Base-by-base conservation (phyloP, 2,329 filamentous ascomycete species). In the Pestalotiopsis sp. region DNA sequence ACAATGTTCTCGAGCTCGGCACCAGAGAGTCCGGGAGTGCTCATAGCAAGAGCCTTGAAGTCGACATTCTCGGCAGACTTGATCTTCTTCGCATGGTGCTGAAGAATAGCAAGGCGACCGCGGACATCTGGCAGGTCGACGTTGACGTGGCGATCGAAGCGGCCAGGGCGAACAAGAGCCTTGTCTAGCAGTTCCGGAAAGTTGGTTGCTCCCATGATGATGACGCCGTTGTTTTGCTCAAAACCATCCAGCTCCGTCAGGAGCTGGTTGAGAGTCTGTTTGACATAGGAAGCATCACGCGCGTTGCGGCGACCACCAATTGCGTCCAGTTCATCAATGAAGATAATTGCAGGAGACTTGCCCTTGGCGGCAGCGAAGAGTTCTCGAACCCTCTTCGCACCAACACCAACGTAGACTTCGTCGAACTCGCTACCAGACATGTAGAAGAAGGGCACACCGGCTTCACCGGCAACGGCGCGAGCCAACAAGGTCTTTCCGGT, bases 341-440 rank as follows among this genome's bases (percentile, higher is more conserved):
- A 98, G 71, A 98, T 92, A 80, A 99, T 99, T 17, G 93, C 89
- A 31, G 95, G 95, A 3, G 94, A 91, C 83, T 98, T 98, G 72
- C 86, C 81, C 73, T 94, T 93, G 72, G 95, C 95, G 68, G 92
- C 90, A 60, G 86, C 83, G 80, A 97, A 97, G n/a, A 97, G 88
- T 71, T 98, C 96, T 69, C 96, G 93, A 63, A 99, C 95, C 77
- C 96, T 93, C 86, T 99, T 97, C 60, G 94, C 94, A 77, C 95
- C 94, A 66, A 99, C 96, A 78, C 96, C 96, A 45, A 99, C 97
- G 77, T 98, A 99, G 66, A 99, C 92, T 81, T 99, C 96, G 77
- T 99, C 96, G 78, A 99, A 99, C 80, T 99, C 96, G 69, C 94
- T 97, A 64, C 96, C 96, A 77, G 96, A 99, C 95, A 99, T 98